Percentiles rank a stretch among this genome's conserved stretches.
Conservation (phyloP, 2,329 filamentous ascomycete species). For the Sporothrix euskadiensis region DNA sequence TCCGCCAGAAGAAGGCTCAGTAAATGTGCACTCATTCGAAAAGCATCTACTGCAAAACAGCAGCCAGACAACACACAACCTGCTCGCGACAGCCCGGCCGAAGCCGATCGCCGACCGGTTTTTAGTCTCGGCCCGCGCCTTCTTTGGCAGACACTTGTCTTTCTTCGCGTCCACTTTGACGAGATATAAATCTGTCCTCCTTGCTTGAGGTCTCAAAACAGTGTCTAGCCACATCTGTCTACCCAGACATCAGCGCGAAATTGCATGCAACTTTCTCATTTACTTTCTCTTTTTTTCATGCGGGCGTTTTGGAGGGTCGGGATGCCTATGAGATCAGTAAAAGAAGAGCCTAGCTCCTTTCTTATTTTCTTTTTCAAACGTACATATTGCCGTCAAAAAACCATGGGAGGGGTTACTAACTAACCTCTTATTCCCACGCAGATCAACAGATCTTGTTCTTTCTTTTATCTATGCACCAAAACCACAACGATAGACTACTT, state of each 20-base stretch:
- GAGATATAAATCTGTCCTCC: not conserved
- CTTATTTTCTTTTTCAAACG: constrained; percentile 24
- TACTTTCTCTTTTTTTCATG: constrained; percentile 6
- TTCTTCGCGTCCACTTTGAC: not conserved
- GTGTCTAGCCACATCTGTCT: not conserved
- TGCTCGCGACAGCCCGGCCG: not conserved
- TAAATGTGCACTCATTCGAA: constrained; percentile 40
- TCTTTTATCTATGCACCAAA: constrained; percentile 16
- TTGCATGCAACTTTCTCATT: not conserved
- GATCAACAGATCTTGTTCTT: not conserved
- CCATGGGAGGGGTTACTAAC: not conserved
- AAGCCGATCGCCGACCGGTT: not conserved
- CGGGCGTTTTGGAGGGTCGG: constrained; percentile 26
- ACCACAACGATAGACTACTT: constrained; percentile 25
- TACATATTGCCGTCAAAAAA: constrained; percentile 32
- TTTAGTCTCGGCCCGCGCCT: not conserved
- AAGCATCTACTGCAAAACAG: not conserved
- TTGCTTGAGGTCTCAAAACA: not conserved
- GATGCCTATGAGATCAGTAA: constrained; percentile 23
- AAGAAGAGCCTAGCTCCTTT: constrained; percentile 5
- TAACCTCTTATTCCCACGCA: not conserved
- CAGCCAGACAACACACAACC: not conserved
- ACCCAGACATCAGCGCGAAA: not conserved
- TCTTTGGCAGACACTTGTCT: not conserved
- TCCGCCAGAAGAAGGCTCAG: constrained; percentile 68